Conservation (phyloP, 2,329 filamentous ascomycete genomes). For the Fusarium camptoceras region DNA sequence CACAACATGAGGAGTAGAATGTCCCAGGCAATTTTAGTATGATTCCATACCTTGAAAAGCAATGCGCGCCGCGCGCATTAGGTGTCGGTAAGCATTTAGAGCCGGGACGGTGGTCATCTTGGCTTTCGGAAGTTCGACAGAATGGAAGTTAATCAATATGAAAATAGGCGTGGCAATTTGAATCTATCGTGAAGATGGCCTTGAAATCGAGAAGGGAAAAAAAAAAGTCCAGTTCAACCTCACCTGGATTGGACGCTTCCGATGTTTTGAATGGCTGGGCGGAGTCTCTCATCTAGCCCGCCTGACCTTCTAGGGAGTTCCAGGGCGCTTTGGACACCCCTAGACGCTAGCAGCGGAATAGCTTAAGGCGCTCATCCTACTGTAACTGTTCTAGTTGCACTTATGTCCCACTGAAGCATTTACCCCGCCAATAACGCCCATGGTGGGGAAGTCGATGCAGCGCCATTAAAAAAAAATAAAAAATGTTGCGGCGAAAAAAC, state of each 20-base stretch:
- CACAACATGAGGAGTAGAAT: not conserved
- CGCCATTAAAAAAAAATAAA: constrained; percentile 36
- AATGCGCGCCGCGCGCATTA: constrained; percentile 83
- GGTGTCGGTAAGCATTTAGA: constrained; percentile 80
- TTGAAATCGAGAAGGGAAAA: constrained; percentile 21
- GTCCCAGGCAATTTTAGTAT: not conserved
- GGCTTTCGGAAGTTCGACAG: not conserved
- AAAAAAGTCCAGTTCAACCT: constrained; percentile 25
- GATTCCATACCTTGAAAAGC: constrained; percentile 79
- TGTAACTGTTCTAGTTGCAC: not conserved
- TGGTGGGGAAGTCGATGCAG: constrained; percentile 39
- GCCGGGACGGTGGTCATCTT: constrained; percentile 63
- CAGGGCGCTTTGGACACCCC: not conserved
- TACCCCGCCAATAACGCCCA: constrained; percentile 42
- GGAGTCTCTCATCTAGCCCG: not conserved
- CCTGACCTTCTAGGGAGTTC: not conserved
- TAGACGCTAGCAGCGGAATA: not conserved
- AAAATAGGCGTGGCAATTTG: not conserved
- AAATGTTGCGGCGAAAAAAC: constrained; percentile 32
- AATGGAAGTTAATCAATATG: not conserved
- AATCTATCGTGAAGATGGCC: not conserved
- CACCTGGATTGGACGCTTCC: constrained; percentile 3
- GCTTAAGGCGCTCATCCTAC: not conserved
- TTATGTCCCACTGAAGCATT: constrained; percentile 23
- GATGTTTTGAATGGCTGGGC: not conserved